Conservation (phyloP, 768 basidiomycete genomes). For the Arthromyces matolae region DNA sequence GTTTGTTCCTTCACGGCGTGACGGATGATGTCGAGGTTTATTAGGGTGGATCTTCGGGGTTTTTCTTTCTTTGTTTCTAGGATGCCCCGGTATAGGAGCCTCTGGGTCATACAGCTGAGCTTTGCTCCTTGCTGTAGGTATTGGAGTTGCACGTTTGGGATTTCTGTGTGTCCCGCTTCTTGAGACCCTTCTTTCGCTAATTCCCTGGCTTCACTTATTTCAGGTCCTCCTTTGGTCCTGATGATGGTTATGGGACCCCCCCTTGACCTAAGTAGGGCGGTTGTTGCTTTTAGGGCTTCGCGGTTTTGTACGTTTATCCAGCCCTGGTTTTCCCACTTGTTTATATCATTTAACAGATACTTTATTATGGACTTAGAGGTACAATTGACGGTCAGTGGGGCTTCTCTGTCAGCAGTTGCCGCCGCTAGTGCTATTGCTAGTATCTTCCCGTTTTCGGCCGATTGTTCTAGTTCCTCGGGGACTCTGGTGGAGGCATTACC, state of each 20-base stretch:
- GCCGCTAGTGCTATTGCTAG: too few relatives aligned
- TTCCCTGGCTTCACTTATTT: not conserved
- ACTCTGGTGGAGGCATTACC: too few relatives aligned
- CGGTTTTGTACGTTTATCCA: not conserved
- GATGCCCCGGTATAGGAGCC: not conserved
- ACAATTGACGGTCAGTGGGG: too few relatives aligned
- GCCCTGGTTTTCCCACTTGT: not conserved
- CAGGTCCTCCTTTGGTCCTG: not conserved
- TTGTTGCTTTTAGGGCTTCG: not conserved
- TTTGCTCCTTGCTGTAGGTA: not conserved
- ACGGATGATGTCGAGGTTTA: not conserved
- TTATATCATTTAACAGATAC: not conserved
- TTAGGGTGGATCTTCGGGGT: not conserved
- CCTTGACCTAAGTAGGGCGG: not conserved
- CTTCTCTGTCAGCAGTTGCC: not conserved
- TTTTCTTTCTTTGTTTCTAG: not conserved
- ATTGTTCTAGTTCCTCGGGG: too few relatives aligned
- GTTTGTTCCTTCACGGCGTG: not conserved
- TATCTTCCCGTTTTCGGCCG: too few relatives aligned
- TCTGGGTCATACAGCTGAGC: not conserved
- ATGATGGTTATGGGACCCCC: not conserved
- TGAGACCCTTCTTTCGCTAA: not conserved
- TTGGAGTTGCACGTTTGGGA: not conserved
- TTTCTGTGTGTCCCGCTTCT: not conserved
- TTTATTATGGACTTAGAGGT: not conserved